Evolutionary conservation across 1,284 basidiomycete species (phyloP), one percentile per base, ranked within the genome.

Genomic region (Coriolopsis trogii): DNA sequence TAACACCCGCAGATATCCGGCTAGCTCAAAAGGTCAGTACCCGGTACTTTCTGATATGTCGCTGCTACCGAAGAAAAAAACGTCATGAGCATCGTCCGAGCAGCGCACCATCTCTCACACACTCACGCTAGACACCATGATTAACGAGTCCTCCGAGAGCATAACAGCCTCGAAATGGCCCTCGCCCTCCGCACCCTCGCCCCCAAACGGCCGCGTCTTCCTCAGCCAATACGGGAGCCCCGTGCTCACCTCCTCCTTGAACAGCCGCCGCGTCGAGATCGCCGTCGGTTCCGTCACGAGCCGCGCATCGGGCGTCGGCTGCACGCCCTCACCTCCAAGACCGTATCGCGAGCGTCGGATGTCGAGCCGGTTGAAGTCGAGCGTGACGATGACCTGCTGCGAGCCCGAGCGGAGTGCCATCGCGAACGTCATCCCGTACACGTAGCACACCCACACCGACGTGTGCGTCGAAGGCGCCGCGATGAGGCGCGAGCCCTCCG

Each of bases 391-490:
- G 31, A 42, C 50, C 36, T 56, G 47, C 34, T 29, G 46, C 49
- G 9, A 59, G 47, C 51, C 55, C n/a, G 42, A 26, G 37, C 54
- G 44, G 49, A 39, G 63, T 43, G 58, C 63, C 45, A 56, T 71
- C 55, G 69, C 74, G 49, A 72, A 82, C 50, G 72, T 73, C 37
- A 73, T 74, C 13, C 84, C 84, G 60, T 74, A 77, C 23, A 83
- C 76, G 59, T 80, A 82, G 68, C 84, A 87, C 6, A 81, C 79
- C 81, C 81, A 87, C 16, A 71, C 64, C 15, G 65, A 50, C 29
- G 76, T 76, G 38, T 72, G 71, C 25, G 60, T 59, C 10, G 62
- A 61, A 25, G 58, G 60, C 8, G 67, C 65, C 9, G 55, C 54
- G 26, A 79, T 58, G 55, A 81, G 61, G 20, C 80, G 77, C 15